These are phyloP conservation scores for Ephemerocybe angulata DNA, from an alignment of 768 basidiomycete genomes.

Conservation along the genomic window DNA sequence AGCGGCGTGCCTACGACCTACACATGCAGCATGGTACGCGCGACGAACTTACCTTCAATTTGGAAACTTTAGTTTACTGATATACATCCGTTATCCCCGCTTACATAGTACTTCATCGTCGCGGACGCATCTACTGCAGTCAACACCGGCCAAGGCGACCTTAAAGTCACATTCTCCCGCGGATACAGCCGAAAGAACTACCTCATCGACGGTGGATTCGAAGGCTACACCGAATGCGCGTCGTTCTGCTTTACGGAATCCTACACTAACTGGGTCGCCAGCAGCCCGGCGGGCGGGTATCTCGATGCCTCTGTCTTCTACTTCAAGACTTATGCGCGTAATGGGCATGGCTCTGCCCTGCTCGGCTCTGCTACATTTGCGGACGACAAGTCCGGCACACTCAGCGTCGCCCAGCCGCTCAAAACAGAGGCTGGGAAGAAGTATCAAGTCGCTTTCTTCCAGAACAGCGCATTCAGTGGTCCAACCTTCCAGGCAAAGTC, in stretches of 20 bases:
- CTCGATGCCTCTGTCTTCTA: conserved; percentile 44
- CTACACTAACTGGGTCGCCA: conserved; percentile 38
- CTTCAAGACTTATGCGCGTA: conserved; percentile 37
- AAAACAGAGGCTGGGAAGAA: conserved; percentile 32
- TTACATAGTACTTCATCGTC: conserved; percentile 39
- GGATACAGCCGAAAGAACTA: conserved; percentile 41
- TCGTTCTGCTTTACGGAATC: conserved; percentile 40
- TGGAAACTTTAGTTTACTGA: neutral
- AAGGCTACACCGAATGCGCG: conserved; percentile 34
- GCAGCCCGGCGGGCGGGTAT: conserved; percentile 30
- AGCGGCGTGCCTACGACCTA: conserved; percentile 45
- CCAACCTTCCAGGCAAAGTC: conserved; percentile 28
- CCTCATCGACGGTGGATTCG: conserved; percentile 42
- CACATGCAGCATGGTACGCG: conserved; percentile 45
- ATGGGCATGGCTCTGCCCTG: conserved; percentile 35
- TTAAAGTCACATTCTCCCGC: conserved; percentile 44
- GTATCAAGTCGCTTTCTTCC: conserved; percentile 43
- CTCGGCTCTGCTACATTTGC: conserved; percentile 40
- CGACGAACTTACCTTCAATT: neutral
- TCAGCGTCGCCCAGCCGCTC: conserved; percentile 30
- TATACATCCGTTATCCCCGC: neutral
- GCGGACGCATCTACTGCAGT: conserved; percentile 42
- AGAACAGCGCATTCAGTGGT: conserved; percentile 36
- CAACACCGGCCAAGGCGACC: conserved; percentile 44
- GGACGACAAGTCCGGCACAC: conserved; percentile 37